A percentile compares a stretch with the other conserved stretches of the same genome.
Conservation (phyloP, 176 grass and related monocot genomes). For the Rhynchospora breviuscula region DNA sequence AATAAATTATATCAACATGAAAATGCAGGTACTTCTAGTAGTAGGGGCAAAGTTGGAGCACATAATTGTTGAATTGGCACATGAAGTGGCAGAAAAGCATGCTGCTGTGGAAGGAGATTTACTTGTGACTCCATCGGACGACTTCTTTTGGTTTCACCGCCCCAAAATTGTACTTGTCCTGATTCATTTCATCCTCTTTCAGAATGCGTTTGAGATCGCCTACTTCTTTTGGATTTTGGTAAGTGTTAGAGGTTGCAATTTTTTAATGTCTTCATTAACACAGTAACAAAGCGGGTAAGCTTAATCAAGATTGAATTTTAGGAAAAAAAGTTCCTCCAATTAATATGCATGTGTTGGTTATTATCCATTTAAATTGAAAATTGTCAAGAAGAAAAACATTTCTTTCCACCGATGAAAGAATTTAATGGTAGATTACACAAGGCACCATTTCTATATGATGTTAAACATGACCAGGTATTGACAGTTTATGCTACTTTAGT, state of each 20-base stretch:
- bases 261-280: not conserved
- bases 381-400: no score
- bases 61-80: constrained; percentile 64
- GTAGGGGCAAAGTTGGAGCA: constrained; percentile 84
- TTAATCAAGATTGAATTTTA: not conserved
- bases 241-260: not conserved
- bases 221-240: constrained; percentile 80
- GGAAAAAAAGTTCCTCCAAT: not conserved
- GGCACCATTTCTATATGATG: no score
- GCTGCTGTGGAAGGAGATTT: constrained; percentile 38
- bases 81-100: constrained; percentile 63
- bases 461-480: not conserved
- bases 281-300: not conserved
- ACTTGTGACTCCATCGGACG: constrained; percentile 60
- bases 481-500: not conserved
- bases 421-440: no score
- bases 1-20: not conserved
- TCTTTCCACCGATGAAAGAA: no score
- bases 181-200: constrained; percentile 73
- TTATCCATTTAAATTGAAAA: no score
- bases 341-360: not conserved
- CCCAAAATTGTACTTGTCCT: constrained; percentile 71
- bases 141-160: constrained; percentile 60
- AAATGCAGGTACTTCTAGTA: constrained; percentile 41
- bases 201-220: constrained; percentile 83